Percentiles rank a stretch among this genome's conserved stretches.
These are phyloP conservation scores for Populus alba DNA, from an alignment of 345 rosid genomes.

Conservation along the genomic window DNA sequence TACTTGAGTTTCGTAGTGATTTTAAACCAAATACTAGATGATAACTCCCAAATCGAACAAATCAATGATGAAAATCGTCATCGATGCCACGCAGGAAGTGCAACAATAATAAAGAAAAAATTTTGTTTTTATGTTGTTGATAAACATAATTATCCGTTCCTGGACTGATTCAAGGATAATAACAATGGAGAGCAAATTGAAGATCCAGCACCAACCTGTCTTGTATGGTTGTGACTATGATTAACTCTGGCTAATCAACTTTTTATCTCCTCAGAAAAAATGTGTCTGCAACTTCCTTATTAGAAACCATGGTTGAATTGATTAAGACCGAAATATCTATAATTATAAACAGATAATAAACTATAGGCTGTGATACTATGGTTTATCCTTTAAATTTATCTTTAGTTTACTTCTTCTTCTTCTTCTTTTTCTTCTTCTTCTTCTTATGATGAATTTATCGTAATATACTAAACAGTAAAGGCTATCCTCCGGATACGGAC, in stretches of 20 bases:
- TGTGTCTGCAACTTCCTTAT: slow-evolving; percentile 2
- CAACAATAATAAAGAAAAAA: too few species aligned
- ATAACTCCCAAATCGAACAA: too few species aligned
- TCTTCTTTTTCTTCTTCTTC: too few species aligned
- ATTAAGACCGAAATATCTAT: neutral
- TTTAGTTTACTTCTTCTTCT: too few species aligned
- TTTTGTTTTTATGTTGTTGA: neutral
- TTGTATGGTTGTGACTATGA: neutral
- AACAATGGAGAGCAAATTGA: neutral
- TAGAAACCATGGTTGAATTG: neutral
- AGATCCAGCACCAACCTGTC: neutral
- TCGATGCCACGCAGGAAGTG: too few species aligned
- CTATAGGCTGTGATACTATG: neutral
- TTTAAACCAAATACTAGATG: too few species aligned
- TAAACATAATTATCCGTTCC: neutral
- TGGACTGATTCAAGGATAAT: neutral
- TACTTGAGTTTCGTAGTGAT: too few species aligned
- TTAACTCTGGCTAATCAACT: neutral
- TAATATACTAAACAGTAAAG: neutral
- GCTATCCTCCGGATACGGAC: neutral
- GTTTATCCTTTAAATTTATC: neutral
- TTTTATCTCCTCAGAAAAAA: neutral
- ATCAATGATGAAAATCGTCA: too few species aligned
- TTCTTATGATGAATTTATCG: neutral
- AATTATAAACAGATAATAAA: neutral